Base-by-base conservation (phyloP, 805 yeast genomes). In the Huiozyma naganishii region DNA sequence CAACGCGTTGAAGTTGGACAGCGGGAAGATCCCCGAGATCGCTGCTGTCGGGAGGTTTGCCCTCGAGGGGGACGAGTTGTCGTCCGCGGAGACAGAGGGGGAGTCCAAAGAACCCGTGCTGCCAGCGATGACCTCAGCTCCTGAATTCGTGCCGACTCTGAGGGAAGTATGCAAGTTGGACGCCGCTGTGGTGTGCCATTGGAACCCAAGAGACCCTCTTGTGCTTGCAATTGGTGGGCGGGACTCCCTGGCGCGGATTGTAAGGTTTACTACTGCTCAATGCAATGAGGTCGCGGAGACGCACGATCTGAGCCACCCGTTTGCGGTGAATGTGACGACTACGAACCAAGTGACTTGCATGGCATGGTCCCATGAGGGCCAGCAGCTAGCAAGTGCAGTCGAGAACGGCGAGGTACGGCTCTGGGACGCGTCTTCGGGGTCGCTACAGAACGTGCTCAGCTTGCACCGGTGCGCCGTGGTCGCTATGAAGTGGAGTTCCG, bases 361-460 rank as follows among this genome's bases (percentile, higher is more conserved):
- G 3, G 49, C 76, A 7, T 86, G 94, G 94, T 73, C 85, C 9
- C 80, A 81, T 1, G 64, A 66, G 43, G 95, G 95, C 0, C 66
- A 73, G 36, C 52, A 70, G 10, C 59, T 87, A 3, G 69, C 82
- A 10, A 81, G 89, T 0, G 83, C 80, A 3, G 71, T 79, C 2
- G 76, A 72, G 43, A 72, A 72, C 53, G 95, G 95, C 10, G 90
- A 83, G 52, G 53, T 88, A 7, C 65, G 90, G 44, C 67, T 84
- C n/a, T 88, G 95, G 95, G 73, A 79, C 8, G 68, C 74, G 0
- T 17, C 23, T 2, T 80, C 77, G 39, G 95, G 95, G 0, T 71
- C 73, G 29, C 65, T 86, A 34, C 68, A 74, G 46, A 80, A 77
- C 41, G 72, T 74, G 1, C 61, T 79, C 52, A 67, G 71, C 27